A percentile compares a stretch with the other conserved stretches of the same genome.
Conservation (phyloP, 2,329 filamentous ascomycete genomes). For the Trichophaea hybrida region DNA sequence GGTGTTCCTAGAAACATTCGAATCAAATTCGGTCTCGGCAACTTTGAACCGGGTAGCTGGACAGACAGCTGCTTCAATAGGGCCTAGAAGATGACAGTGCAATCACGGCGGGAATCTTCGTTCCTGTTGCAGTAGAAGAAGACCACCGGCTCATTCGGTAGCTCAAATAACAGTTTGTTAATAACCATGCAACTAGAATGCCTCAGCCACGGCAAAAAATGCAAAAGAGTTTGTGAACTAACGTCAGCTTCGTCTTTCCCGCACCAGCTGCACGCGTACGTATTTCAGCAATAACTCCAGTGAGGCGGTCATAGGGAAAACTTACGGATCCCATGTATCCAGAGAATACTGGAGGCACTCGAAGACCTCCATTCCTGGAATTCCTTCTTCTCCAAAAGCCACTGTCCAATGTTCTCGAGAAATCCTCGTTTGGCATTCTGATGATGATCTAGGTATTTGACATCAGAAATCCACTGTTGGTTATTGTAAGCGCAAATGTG, state of each 20-base stretch:
- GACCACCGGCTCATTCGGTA: constrained; percentile 25
- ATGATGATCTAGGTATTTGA: no score
- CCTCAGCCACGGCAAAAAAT: constrained; percentile 13
- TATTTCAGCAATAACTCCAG: no score
- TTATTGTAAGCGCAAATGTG: no score
- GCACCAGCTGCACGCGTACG: constrained; percentile 16
- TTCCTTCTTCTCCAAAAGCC: constrained; percentile 18
- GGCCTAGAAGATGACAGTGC: constrained; percentile 28
- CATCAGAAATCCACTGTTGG: no score
- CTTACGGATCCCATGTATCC: constrained; percentile 26
- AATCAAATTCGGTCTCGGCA: neutral
- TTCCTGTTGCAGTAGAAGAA: constrained; percentile 31
- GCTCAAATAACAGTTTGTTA: neutral
- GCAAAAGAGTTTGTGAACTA: constrained; percentile 17
- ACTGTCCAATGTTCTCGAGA: constrained; percentile 17
- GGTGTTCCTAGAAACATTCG: neutral
- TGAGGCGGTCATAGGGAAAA: neutral
- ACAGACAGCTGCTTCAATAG: constrained; percentile 23
- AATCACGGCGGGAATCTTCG: constrained; percentile 23
- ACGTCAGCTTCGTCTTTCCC: constrained; percentile 29
- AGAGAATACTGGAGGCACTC: constrained; percentile 21
- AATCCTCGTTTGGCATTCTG: no score
- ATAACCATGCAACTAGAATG: constrained; percentile 16
- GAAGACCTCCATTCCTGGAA: constrained; percentile 22
- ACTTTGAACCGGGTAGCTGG: neutral